These are phyloP conservation scores for Myxozyma geophila DNA, from an alignment of 805 yeast genomes.

Conservation along the genomic window DNA sequence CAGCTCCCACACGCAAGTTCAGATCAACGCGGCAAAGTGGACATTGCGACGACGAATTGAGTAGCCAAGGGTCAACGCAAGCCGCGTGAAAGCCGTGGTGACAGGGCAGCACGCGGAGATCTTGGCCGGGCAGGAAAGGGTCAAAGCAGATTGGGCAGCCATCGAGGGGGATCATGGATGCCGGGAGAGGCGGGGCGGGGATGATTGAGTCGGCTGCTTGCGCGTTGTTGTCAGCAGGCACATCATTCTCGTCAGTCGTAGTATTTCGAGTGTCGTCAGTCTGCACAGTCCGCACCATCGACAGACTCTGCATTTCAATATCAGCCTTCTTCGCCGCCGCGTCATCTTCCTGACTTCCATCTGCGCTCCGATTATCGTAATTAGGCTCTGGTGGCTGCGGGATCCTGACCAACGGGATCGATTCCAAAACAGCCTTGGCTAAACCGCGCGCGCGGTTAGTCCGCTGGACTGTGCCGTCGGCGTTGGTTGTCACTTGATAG, in stretches of 20 bases:
- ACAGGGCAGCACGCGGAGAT: constrained; percentile 70
- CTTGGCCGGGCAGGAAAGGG: constrained; percentile 62
- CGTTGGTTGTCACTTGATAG: constrained; percentile 34
- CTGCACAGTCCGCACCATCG: neutral
- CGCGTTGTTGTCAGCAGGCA: neutral
- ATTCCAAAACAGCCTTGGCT: constrained; percentile 47
- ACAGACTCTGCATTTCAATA: neutral
- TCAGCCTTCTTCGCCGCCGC: neutral
- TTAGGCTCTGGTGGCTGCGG: constrained; percentile 14
- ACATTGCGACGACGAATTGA: constrained; percentile 74
- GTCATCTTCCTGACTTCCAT: neutral
- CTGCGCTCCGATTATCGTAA: neutral
- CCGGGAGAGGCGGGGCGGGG: constrained; percentile 3
- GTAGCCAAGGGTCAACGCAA: constrained; percentile 84
- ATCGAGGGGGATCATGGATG: constrained; percentile 40
- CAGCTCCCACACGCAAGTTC: constrained; percentile 37
- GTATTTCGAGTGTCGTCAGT: neutral
- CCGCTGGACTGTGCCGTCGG: constrained; percentile 33
- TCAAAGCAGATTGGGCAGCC: constrained; percentile 83
- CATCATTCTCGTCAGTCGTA: neutral
- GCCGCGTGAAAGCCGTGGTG: constrained; percentile 82
- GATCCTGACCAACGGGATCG: constrained; percentile 44
- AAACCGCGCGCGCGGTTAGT: constrained; percentile 43
- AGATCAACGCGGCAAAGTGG: constrained; percentile 81
- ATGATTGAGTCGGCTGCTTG: neutral